A percentile compares a stretch with the other conserved stretches of the same genome.
Evolutionary conservation across 495 filamentous ascomycete genomes (phyloP).

Genomic region (Aspergillus sclerotiicarbonarius): DNA sequence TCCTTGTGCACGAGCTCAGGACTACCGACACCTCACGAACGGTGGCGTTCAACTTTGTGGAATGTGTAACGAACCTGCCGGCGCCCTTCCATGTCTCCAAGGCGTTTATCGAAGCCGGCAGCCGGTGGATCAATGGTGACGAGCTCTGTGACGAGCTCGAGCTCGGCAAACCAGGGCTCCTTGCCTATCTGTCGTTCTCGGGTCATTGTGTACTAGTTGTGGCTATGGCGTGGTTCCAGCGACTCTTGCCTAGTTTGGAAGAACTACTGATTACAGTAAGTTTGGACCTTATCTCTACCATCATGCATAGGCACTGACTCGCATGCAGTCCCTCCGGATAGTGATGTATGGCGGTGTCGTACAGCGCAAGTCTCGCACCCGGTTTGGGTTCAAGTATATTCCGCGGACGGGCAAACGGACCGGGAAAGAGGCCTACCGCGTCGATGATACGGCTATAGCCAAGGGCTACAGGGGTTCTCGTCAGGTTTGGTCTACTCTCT

Average conservation of each 20-base stretch:
- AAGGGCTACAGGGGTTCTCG: neutral
- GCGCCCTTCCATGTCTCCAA: constrained; percentile 51
- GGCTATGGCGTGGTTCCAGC: constrained; percentile 35
- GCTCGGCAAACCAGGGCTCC: constrained; percentile 44
- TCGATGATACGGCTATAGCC: neutral
- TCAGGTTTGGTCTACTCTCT: neutral
- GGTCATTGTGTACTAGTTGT: constrained; percentile 49
- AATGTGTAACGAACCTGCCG: constrained; percentile 54
- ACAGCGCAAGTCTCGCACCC: constrained; percentile 9
- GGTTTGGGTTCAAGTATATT: constrained; percentile 49
- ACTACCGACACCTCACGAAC: constrained; percentile 57
- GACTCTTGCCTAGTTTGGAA: constrained; percentile 34
- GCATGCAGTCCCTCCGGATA: constrained; percentile 4
- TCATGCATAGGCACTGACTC: neutral
- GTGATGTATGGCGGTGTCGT: constrained; percentile 16
- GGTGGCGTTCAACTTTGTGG: constrained; percentile 69
- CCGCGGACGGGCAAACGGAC: constrained; percentile 41
- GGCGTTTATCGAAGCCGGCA: constrained; percentile 41
- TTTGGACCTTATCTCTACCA: neutral
- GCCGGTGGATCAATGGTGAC: constrained; percentile 51
- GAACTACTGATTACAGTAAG: constrained; percentile 28
- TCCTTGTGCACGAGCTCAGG: constrained; percentile 57
- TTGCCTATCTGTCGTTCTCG: constrained; percentile 44
- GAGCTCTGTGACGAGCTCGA: constrained; percentile 52
- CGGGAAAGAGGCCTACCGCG: constrained; percentile 28